A percentile compares a stretch with the other conserved stretches of the same genome.
Evolutionary conservation across 768 basidiomycete genomes (phyloP).

Genomic region (Phaeotremella fagi): DNA sequence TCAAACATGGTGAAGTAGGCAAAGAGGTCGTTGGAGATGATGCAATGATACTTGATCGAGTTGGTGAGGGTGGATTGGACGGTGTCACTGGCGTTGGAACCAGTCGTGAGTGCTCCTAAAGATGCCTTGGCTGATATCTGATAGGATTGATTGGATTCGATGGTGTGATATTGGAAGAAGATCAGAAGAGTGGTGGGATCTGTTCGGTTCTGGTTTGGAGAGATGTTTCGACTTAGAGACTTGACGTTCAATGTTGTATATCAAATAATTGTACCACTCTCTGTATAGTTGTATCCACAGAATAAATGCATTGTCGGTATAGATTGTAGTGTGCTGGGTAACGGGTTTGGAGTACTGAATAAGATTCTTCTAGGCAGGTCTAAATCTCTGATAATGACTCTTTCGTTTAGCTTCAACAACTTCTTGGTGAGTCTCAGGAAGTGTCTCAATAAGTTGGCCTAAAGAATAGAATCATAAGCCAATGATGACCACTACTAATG

Average conservation of each 20-base stretch:
- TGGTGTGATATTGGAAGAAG: constrained; percentile 37
- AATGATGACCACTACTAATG: neutral
- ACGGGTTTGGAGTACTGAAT: neutral
- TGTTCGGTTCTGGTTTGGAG: constrained; percentile 30
- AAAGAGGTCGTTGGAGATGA: constrained; percentile 35
- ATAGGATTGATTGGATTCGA: constrained; percentile 30
- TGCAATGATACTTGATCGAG: constrained; percentile 46
- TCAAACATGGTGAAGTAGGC: neutral
- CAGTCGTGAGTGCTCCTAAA: constrained; percentile 25
- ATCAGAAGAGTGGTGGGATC: constrained; percentile 34
- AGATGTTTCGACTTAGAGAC: neutral
- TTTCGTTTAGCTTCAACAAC: constrained; percentile 80
- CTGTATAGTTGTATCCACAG: neutral
- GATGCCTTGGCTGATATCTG: neutral
- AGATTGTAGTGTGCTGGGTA: neutral
- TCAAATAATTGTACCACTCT: neutral
- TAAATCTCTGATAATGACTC: constrained; percentile 76
- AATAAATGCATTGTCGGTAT: neutral
- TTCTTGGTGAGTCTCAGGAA: constrained; percentile 92
- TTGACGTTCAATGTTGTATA: neutral
- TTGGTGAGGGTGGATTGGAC: constrained; percentile 38
- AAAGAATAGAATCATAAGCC: neutral
- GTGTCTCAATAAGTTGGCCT: constrained; percentile 77
- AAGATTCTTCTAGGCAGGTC: constrained; percentile 49
- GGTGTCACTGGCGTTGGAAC: constrained; percentile 31